Conservation (phyloP, 1,284 basidiomycete genomes). For the Stereum hirsutum region DNA sequence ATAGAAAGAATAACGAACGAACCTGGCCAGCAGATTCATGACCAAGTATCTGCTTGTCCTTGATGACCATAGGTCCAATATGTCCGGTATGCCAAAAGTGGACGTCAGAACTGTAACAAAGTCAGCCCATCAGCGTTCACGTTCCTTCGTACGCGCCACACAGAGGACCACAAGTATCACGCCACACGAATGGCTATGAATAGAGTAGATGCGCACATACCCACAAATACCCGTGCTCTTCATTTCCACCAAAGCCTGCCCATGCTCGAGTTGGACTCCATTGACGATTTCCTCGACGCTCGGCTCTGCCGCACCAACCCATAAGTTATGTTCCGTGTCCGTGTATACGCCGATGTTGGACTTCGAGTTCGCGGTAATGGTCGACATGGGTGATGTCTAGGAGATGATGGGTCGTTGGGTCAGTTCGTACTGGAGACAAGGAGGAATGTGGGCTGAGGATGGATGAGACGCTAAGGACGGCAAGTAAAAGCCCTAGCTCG, state of each 20-base stretch:
- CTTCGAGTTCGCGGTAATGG: no score
- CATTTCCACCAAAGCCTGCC: conserved; percentile 47
- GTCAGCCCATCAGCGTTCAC: neutral
- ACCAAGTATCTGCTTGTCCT: conserved; percentile 30
- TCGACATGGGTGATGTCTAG: no score
- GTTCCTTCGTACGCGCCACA: no score
- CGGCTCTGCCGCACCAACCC: conserved; percentile 9
- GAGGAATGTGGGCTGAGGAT: no score
- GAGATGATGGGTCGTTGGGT: no score
- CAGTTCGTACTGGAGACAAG: no score
- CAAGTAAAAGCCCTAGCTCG: no score
- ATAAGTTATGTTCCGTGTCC: conserved; percentile 10
- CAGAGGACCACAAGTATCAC: no score
- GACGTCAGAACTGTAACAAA: conserved; percentile 29
- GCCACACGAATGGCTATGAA: no score
- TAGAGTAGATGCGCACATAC: conserved; percentile 20
- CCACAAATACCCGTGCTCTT: conserved; percentile 59
- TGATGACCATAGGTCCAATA: conserved; percentile 57
- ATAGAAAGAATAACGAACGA: neutral
- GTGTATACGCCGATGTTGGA: conserved; percentile 13
- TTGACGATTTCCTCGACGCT: conserved; percentile 5
- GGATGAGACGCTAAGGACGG: no score
- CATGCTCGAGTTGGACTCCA: conserved; percentile 3
- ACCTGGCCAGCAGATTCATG: conserved; percentile 60
- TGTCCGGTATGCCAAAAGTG: conserved; percentile 61